phyloP scores from a whole-genome alignment of 2,329 filamentous ascomycete genomes.

The Canariomyces notabilis region DNA sequence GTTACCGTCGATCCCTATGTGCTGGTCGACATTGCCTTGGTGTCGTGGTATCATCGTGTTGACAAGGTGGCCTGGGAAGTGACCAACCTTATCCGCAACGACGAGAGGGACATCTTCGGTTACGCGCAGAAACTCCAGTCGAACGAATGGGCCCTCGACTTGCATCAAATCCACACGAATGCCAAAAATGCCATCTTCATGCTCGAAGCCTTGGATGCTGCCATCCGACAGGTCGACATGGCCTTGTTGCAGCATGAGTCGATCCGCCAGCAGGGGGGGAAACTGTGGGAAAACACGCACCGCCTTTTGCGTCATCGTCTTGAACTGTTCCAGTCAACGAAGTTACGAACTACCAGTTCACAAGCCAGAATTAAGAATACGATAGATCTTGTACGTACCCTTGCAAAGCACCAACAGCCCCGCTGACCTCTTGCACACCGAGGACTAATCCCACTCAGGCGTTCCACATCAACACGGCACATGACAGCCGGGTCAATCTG shows the following conservation, averaged over 20 bases:
- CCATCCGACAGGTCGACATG: slow-evolving; percentile 2
- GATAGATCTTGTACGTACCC: slow-evolving; percentile 2
- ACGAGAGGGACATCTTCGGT: slow-evolving; percentile 4
- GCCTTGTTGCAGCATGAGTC: neutral
- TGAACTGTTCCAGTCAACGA: slow-evolving; percentile 10
- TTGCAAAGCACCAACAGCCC: no score
- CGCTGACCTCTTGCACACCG: no score
- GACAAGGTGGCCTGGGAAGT: slow-evolving; percentile 8
- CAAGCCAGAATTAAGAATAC: slow-evolving; percentile 12
- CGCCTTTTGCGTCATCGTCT: neutral
- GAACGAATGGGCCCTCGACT: slow-evolving; percentile 5
- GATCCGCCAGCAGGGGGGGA: no score
- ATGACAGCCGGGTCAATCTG: slow-evolving; percentile 11
- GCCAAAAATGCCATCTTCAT: slow-evolving; percentile 13
- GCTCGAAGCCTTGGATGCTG: slow-evolving; percentile 8
- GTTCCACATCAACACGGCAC: slow-evolving; percentile 8
- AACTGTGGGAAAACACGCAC: slow-evolving; percentile 6
- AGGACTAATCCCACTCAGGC: neutral
- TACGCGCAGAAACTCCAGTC: neutral
- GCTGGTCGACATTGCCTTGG: slow-evolving; percentile 6
- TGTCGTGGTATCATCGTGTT: slow-evolving; percentile 7
- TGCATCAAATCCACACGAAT: slow-evolving; percentile 9
- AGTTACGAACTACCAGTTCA: slow-evolving; percentile 2
- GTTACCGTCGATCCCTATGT: slow-evolving; percentile 7
- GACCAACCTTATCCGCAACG: slow-evolving; percentile 3